Evolutionary conservation across 169 alveolate genomes (phyloP), one percentile per base, ranked within the genome.

Genomic region (Plasmodium ovale): DNA sequence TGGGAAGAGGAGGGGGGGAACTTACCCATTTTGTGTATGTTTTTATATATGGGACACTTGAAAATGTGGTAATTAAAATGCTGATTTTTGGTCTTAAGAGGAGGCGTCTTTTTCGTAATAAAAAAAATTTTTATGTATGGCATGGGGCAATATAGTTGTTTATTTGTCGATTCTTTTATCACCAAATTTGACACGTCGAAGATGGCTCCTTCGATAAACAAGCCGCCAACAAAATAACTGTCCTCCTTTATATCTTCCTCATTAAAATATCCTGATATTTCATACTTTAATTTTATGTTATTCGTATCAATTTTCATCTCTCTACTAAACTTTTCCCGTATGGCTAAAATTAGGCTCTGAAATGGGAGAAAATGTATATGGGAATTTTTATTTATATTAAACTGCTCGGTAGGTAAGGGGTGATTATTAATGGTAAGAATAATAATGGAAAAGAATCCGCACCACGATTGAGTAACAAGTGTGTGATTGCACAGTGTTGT

Each of bases 31-130:
- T 77, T 77, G 33, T 77, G 73, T 53, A 77, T 77, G 42, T 77
- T 60, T 39, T 77, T 77, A 37, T 77, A 77, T 60, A 77, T 77
- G 65, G 88, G 88, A 29, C 88, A 77, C 23, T 77, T 77, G 74
- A 77, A 77, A 14, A 77, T 31, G 29, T 77, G 58, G 56, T 33
- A 54, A 60, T 54, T 72, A 39, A 27, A 77, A 5, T 53, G 29
- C 23, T 44, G 39, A 3, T 9, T 35, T 31, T 42, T 64, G 54
- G 29, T 33, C 19, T 77, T 77, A 31, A 16, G 56, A 21, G 16
- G 14, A 39, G 88, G 60, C n/a, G 16, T 27, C 14, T 53, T 77
- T 67, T 37, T 77, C 3, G 73, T 77, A 56, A 60, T 19, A 54
- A 77, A 62, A 37, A 60, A 42, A 7, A 77, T 67, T 67, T 77